Conservation (phyloP, 345 rosid genomes). For the Pugionium cornutum region DNA sequence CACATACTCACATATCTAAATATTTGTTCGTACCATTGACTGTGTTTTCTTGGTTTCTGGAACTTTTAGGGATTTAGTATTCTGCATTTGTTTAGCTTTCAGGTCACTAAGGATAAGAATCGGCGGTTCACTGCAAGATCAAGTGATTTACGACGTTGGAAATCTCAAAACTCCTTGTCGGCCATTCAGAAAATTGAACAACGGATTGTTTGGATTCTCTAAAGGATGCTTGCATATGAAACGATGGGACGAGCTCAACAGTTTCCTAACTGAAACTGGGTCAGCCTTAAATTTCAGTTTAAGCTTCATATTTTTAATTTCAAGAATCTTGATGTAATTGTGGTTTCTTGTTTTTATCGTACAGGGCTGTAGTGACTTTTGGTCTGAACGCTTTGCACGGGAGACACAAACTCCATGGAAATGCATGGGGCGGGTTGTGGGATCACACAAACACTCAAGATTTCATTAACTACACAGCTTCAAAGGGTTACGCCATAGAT, state of each 20-base stretch:
- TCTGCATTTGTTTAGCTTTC: constrained; percentile 57
- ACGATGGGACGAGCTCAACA: constrained; percentile 89
- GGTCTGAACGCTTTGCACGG: constrained; percentile 91
- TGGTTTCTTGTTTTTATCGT: constrained; percentile 5
- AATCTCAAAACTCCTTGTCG: constrained; percentile 60
- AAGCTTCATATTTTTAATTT: no score
- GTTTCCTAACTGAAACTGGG: constrained; percentile 62
- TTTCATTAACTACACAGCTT: constrained; percentile 77
- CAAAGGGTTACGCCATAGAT: constrained; percentile 76
- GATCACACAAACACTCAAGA: constrained; percentile 68
- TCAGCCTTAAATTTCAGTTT: constrained; percentile 35
- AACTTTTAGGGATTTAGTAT: not conserved
- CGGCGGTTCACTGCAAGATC: constrained; percentile 98
- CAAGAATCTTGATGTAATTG: constrained; percentile 24
- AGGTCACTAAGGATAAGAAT: constrained; percentile 75
- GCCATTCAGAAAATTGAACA: constrained; percentile 62
- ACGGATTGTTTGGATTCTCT: constrained; percentile 83
- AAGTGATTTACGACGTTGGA: constrained; percentile 75
- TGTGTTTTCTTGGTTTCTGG: not conserved
- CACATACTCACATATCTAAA: not conserved
- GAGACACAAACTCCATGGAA: constrained; percentile 57
- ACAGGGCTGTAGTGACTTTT: constrained; percentile 75
- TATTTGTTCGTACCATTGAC: no score
- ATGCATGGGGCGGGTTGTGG: constrained; percentile 89
- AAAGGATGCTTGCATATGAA: constrained; percentile 88